Base-by-base conservation (phyloP, 331 rosid genomes). In the Rosa hybrid region DNA sequence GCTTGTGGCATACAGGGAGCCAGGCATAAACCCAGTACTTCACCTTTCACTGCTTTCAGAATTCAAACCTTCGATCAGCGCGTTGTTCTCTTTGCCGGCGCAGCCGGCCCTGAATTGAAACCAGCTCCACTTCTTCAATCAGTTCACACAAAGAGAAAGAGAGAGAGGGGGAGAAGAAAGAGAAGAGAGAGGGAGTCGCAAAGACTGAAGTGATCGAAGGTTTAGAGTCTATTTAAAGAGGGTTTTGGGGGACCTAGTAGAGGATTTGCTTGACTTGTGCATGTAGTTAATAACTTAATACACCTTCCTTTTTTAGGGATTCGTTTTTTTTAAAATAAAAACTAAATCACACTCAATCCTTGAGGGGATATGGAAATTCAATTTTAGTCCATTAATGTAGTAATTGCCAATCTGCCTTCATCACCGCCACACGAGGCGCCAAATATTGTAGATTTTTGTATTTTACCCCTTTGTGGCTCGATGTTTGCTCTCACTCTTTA, bases 1-100 rank as follows among this genome's bases (percentile, higher is more conserved):
- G 84, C 87, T 84, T 77, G 84, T 71, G 87, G 87, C 87, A 84
- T 84, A 84, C 87, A 84, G 87, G 87, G 87, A 84, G 87, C 87
- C 87, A 84, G 87, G 87, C 87, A 84, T 77, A 81, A 76, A 68
- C 71, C 74, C 65, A 11, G n/a, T 21, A 27, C n/a, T 25, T 60
- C 77, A 73, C 73, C 56, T 44, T 74, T 38, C 62, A 63, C 23
- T 20, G 25, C 21, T 20, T 17, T 8, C 30, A 38, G 3, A 38
- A 17, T 9, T 18, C 14, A 41, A 41, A 8, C 27, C 49, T 41
- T 41, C 49, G 45, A 34, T 65, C 21, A 34, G 45, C 16, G 14
- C 7, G 25, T 39, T 68, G 27, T 18, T 17, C 27, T 20, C 27
- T 18, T 65, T 11, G 20, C 5, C 21, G 30, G 63, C 21, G 25